Evolutionary conservation across 495 filamentous ascomycete genomes (phyloP), one percentile per base, ranked within the genome.

Genomic region (Penicillium subrubescens): DNA sequence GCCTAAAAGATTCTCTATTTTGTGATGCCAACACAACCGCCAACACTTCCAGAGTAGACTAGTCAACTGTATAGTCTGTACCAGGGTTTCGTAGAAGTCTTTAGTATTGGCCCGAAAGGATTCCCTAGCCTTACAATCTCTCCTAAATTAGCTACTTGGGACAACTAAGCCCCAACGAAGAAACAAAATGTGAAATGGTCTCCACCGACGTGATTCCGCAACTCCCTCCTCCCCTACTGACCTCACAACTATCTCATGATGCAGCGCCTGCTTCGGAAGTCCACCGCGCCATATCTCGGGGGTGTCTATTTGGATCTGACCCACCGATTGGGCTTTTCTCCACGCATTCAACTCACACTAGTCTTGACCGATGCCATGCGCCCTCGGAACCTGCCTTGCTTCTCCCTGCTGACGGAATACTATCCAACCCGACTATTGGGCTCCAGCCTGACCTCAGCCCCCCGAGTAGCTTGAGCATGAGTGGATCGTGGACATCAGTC

Each of bases 281-380:
- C 15, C 19, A 33, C 43, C 0, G 44, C 44, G 58, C 19, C 25
- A 39, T 35, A 60, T 23, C 44, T 60, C 29, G 29, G 44, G 34
- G 44, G 34, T n/a, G 27, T 61, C 41, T 23, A 55, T 55, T 29
- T 27, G 17, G 10, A 57, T 61, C 53, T 34, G 56, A 35, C 25
- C 56, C 62, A 53, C 62, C 25, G 25, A 53, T 48, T 48, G 44
- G 29, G 15, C 29, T 63, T 63, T 59, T 23, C n/a, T 6, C 19
- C 19, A 58, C 59, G 54, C 61, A 57, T 27, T 51, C 31, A 23
- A 57, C 19, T 51, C 31, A 23, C 21, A 19, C 31, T 63, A 6
- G 23, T n/a, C 41, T 51, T 53, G 11, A 19, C 51, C 34, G 14
- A 27, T 55, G 46, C 43, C 54, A 63, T 63, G 61, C 61, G 54